A percentile compares a stretch with the other conserved stretches of the same genome.
These are phyloP conservation scores for Adansonia madagascariensis DNA, from an alignment of 441 rosid genomes.

Conservation along the genomic window DNA sequence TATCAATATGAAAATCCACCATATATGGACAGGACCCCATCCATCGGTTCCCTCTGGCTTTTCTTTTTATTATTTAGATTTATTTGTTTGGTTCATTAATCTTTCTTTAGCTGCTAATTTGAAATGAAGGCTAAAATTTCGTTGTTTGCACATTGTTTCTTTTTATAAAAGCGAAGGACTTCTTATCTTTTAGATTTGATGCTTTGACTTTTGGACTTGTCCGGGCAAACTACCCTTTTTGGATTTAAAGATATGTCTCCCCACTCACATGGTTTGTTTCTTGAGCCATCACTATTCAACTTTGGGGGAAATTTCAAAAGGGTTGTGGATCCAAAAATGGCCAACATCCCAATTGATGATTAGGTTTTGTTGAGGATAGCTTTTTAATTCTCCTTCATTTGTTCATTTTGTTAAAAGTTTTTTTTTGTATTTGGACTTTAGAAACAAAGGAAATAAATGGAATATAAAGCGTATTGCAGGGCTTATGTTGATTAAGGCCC, in stretches of 20 bases:
- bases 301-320: conserved; percentile 36
- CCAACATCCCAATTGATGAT: conserved; percentile 46
- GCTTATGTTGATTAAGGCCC: too few relatives aligned
- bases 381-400: conserved; percentile 26
- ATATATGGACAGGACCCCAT: too few relatives aligned
- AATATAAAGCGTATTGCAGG: too few relatives aligned
- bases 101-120: too few relatives aligned
- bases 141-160: too few relatives aligned
- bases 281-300: conserved; percentile 44
- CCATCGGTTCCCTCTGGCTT: too few relatives aligned
- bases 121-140: too few relatives aligned
- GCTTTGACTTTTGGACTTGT: conserved; percentile 64
- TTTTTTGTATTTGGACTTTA: neutral
- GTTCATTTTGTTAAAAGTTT: conserved; percentile 9
- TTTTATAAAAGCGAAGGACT: too few relatives aligned
- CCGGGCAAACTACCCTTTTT: conserved; percentile 56
- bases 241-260: conserved; percentile 58
- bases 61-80: too few relatives aligned
- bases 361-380: conserved; percentile 48
- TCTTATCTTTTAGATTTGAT: conserved; percentile 28
- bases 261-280: conserved; percentile 73
- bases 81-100: too few relatives aligned
- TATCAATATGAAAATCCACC: too few relatives aligned
- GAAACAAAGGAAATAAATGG: too few relatives aligned
- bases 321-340: conserved; percentile 45